Evolutionary conservation across 129 eudicot genomes (phyloP).

Genomic region (Flaveria linearis): DNA sequence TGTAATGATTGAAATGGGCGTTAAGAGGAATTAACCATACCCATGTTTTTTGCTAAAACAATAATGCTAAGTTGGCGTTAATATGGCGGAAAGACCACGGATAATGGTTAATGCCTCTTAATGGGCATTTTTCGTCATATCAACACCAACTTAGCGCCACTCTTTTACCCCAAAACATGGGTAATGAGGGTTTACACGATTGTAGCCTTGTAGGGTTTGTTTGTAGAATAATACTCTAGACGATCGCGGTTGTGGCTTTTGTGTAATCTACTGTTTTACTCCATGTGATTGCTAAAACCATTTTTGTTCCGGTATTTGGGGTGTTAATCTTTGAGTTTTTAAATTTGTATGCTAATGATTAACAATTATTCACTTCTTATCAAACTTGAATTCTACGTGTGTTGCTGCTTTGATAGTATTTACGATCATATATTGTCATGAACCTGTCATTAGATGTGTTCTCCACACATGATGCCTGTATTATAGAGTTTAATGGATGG

Average conservation of each 20-base stretch:
- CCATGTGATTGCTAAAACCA: too few relatives aligned
- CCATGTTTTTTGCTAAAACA: too few relatives aligned
- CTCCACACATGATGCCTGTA: background rate
- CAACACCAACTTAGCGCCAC: too few relatives aligned
- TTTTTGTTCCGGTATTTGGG: background rate
- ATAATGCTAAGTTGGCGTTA: too few relatives aligned
- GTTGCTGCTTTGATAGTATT: background rate
- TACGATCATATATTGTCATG: background rate
- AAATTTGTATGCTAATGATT: background rate
- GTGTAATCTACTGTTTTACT: background rate
- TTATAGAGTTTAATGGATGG: background rate
- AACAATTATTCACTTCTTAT: background rate
- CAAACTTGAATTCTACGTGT: background rate
- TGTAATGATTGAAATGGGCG: too few relatives aligned
- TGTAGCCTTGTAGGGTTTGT: too few relatives aligned
- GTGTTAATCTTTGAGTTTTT: background rate
- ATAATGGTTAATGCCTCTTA: too few relatives aligned
- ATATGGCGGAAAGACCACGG: too few relatives aligned
- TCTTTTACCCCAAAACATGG: too few relatives aligned
- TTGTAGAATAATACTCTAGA: background rate
- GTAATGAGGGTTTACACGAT: too few relatives aligned
- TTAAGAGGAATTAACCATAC: too few relatives aligned
- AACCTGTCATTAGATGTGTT: conserved; percentile 1
- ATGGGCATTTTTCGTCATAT: too few relatives aligned
- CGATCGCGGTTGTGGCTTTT: conserved; percentile 4